Evolutionary conservation across 768 basidiomycete genomes (phyloP).

Genomic region (Gloeopeniophorella convolvens): DNA sequence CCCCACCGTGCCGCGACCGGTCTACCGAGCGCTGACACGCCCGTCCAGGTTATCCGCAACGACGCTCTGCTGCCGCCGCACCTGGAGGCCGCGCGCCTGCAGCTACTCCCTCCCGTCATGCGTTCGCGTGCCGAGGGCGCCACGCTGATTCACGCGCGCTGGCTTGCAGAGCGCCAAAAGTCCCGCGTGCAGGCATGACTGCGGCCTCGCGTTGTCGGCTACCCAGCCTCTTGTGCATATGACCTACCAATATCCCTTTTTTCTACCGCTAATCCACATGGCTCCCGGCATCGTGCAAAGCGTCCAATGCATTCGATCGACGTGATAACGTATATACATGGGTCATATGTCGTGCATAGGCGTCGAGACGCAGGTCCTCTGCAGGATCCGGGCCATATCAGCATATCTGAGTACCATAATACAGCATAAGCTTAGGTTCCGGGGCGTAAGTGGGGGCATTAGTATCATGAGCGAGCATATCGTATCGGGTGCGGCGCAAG

Average conservation of each 20-base stretch:
- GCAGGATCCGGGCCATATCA: background rate
- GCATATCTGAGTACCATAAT: no score
- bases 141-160: conserved; percentile 63
- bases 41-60: conserved; percentile 79
- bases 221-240: conserved; percentile 3
- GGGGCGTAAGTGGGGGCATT: background rate
- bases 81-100: conserved; percentile 56
- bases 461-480: conserved; percentile 7
- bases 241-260: background rate
- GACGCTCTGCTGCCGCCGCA: conserved; percentile 57
- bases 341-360: conserved; percentile 2
- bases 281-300: no score
- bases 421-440: conserved; percentile 9
- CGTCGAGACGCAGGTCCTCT: background rate
- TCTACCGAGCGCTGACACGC: background rate
- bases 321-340: conserved; percentile 1
- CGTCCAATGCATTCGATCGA: conserved; percentile 9
- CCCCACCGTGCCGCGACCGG: background rate
- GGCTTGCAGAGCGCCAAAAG: conserved; percentile 53
- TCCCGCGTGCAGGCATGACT: conserved; percentile 3
- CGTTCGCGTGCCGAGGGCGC: conserved; percentile 64
- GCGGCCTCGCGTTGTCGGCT: conserved; percentile 2
- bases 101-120: conserved; percentile 48
- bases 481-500: conserved; percentile 7
- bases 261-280: no score